A percentile compares a stretch with the other conserved stretches of the same genome.
phyloP scores from a whole-genome alignment of 108 stramenopile species.

The Fragilariopsis cylindrus region DNA sequence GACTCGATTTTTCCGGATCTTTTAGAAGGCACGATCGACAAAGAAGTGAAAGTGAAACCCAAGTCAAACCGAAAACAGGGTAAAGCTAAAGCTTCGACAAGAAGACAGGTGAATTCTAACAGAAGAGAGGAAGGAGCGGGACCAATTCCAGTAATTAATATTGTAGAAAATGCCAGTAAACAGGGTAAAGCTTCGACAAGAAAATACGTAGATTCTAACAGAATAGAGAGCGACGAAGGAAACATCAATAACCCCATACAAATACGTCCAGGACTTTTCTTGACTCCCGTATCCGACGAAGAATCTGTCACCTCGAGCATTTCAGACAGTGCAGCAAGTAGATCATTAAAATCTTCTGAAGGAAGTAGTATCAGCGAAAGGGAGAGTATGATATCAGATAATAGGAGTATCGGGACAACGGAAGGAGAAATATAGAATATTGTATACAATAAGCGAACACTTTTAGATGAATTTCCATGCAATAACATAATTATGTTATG shows the following conservation, averaged over 20 bases:
- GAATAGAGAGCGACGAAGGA: background rate
- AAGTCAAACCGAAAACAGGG: background rate
- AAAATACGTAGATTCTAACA: no score
- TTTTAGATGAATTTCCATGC: no score
- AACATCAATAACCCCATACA: background rate
- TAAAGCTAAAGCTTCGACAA: background rate
- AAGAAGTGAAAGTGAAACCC: background rate
- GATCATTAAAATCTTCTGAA: background rate
- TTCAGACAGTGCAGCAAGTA: conserved; percentile 5
- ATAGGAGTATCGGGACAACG: conserved; percentile 3
- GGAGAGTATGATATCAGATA: no score
- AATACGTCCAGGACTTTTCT: background rate
- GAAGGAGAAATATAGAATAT: conserved; percentile 16
- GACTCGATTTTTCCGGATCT: conserved; percentile 26
- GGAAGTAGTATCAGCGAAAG: background rate
- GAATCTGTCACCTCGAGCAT: conserved; percentile 9
- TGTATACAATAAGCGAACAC: no score
- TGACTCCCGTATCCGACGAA: background rate
- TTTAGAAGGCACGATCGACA: background rate
- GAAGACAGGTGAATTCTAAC: background rate
- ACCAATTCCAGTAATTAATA: background rate
- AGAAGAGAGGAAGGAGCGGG: background rate
- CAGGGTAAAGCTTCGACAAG: background rate
- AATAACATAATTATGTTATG: no score
- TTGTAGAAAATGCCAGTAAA: background rate